Evolutionary conservation across 140 eudicot species (phyloP).

Genomic region (Ambrosia hybrid): DNA sequence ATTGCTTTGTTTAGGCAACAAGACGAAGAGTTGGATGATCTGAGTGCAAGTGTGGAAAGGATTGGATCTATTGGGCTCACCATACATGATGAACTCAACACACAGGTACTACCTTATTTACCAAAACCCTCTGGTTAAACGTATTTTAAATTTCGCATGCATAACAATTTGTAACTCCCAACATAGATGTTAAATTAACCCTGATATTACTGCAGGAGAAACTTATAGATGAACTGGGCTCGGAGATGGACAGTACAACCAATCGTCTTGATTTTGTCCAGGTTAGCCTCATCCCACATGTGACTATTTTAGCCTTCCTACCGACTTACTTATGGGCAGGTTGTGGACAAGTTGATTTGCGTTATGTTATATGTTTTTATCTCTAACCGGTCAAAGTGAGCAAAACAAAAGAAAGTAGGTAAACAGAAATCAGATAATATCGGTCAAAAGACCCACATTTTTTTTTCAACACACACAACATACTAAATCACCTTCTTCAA

Average conservation of each 20-base stretch:
- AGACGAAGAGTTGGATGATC: slow-evolving; percentile 77
- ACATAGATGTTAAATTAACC: neutral
- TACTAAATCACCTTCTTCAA: neutral
- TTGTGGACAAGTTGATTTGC: too few species aligned
- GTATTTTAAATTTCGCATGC: neutral
- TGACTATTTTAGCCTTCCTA: neutral
- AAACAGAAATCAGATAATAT: too few species aligned
- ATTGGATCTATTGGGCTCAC: slow-evolving; percentile 90
- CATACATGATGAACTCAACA: slow-evolving; percentile 77
- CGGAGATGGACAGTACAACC: slow-evolving; percentile 84
- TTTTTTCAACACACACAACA: neutral
- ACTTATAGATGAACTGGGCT: slow-evolving; percentile 74
- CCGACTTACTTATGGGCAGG: neutral
- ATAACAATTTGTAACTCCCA: neutral
- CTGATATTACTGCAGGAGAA: slow-evolving; percentile 49
- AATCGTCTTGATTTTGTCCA: slow-evolving; percentile 93
- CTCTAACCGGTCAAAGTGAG: too few species aligned
- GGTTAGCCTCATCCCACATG: slow-evolving; percentile 28
- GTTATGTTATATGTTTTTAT: too few species aligned
- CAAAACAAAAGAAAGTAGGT: too few species aligned
- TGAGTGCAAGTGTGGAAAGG: slow-evolving; percentile 82
- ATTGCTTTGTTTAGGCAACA: slow-evolving; percentile 47
- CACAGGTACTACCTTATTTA: slow-evolving; percentile 46
- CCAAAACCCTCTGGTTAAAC: neutral
- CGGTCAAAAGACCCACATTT: neutral